Evolutionary conservation across 768 basidiomycete species (phyloP).

Genomic region (Leccinellum luteum): DNA sequence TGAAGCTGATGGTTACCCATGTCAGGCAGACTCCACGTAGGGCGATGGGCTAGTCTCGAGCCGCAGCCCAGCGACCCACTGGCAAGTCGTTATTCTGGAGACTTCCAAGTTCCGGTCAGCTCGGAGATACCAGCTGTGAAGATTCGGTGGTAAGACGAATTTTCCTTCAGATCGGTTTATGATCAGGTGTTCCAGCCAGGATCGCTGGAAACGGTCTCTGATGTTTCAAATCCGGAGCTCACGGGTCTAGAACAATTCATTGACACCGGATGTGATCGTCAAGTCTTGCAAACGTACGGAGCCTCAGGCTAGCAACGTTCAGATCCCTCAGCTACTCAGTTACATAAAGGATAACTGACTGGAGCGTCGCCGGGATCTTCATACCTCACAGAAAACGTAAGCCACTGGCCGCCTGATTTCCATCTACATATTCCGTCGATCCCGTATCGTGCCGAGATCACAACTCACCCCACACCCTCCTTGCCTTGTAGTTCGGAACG

Average conservation of each 20-base stretch:
- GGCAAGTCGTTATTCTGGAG: not conserved
- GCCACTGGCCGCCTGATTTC: not conserved
- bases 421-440: not conserved
- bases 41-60: not conserved
- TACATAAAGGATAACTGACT: too few species aligned
- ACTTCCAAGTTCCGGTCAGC: not conserved
- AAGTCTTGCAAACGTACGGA: not conserved
- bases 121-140: not conserved
- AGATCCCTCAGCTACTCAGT: too few species aligned
- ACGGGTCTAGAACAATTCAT: not conserved
- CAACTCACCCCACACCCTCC: too few species aligned
- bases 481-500: not conserved
- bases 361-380: not conserved
- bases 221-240: not conserved
- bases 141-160: not conserved
- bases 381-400: not conserved
- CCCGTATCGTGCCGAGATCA: not conserved
- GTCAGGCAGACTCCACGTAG: not conserved
- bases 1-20: slow-evolving; percentile 2
- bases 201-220: not conserved
- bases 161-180: not conserved
- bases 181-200: not conserved
- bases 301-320: too few species aligned
- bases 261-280: not conserved
- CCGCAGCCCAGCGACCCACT: not conserved